Conservation (phyloP, 1,284 basidiomycete species). For the Microbotryum intermedium region DNA sequence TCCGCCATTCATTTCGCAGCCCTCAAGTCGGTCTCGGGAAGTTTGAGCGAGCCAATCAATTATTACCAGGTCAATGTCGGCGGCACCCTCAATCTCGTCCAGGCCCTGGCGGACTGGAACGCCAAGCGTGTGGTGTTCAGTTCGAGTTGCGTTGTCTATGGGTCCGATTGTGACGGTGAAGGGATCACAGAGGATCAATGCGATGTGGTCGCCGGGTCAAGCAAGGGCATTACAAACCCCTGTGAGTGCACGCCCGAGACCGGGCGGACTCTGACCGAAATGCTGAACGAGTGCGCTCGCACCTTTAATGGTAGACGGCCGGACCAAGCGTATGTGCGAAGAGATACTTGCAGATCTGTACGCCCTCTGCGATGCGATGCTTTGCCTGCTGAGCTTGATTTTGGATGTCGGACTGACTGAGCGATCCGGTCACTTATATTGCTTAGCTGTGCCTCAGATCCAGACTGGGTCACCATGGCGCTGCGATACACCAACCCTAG, state of each 20-base stretch:
- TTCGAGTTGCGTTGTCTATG: conserved; percentile 14
- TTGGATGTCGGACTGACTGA: background rate
- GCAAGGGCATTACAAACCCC: conserved; percentile 14
- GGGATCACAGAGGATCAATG: conserved; percentile 7
- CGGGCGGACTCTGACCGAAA: background rate
- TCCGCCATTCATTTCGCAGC: conserved; percentile 14
- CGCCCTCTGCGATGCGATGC: background rate
- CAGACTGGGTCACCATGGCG: conserved; percentile 23
- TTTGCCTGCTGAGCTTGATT: background rate
- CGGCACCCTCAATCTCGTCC: conserved; percentile 11
- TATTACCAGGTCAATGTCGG: conserved; percentile 13
- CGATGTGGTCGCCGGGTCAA: conserved; percentile 6
- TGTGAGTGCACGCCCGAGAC: background rate
- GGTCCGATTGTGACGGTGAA: conserved; percentile 5
- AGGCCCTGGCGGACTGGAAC: conserved; percentile 3
- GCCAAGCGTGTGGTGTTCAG: conserved; percentile 8
- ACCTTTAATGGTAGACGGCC: background rate
- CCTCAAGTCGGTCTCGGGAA: conserved; percentile 8
- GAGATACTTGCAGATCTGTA: conserved; percentile 9
- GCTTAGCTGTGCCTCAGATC: conserved; percentile 6
- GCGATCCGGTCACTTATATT: too few species aligned
- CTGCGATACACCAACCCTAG: conserved; percentile 33
- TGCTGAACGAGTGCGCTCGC: background rate
- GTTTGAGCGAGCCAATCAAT: background rate
- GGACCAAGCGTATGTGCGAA: conserved; percentile 15